phyloP scores from a whole-genome alignment of 2,329 filamentous ascomycete species.

The Fusarium coffeatum region DNA sequence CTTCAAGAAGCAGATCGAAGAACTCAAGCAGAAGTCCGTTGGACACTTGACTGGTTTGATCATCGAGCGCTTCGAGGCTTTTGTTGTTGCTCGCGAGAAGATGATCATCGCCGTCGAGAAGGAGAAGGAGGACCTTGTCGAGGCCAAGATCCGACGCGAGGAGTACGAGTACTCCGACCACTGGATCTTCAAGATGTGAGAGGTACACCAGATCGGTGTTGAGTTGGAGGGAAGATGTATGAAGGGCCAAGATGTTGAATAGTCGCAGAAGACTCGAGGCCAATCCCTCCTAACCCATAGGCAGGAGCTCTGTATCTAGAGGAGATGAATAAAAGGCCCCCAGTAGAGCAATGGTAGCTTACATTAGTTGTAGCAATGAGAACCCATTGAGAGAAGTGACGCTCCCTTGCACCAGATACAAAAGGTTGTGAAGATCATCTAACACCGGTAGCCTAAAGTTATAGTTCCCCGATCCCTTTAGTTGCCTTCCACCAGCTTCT shows the following conservation, averaged over 20 bases:
- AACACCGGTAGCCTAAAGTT: fast-evolving
- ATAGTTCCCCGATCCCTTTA: neutral
- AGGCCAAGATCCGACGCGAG: fast-evolving
- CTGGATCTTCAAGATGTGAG: neutral
- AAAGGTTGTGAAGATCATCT: neutral
- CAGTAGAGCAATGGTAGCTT: neutral
- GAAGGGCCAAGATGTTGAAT: neutral
- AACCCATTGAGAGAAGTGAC: neutral
- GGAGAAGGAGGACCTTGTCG: neutral
- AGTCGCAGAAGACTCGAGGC: neutral
- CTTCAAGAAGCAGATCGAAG: neutral
- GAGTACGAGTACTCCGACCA: neutral
- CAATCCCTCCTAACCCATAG: too few species aligned
- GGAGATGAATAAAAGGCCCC: fast-evolving
- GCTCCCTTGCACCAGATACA: neutral
- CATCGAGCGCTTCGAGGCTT: neutral
- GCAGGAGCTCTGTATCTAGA: neutral
- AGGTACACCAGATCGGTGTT: fast-evolving
- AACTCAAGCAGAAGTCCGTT: neutral
- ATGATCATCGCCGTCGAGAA: neutral
- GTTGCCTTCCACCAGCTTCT: neutral
- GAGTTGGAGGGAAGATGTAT: neutral
- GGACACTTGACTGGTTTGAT: neutral
- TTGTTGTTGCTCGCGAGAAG: neutral
- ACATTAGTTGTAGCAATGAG: neutral